Evolutionary conservation across 2,329 filamentous ascomycete species (phyloP).

Genomic region (Metarhizium sp.): DNA sequence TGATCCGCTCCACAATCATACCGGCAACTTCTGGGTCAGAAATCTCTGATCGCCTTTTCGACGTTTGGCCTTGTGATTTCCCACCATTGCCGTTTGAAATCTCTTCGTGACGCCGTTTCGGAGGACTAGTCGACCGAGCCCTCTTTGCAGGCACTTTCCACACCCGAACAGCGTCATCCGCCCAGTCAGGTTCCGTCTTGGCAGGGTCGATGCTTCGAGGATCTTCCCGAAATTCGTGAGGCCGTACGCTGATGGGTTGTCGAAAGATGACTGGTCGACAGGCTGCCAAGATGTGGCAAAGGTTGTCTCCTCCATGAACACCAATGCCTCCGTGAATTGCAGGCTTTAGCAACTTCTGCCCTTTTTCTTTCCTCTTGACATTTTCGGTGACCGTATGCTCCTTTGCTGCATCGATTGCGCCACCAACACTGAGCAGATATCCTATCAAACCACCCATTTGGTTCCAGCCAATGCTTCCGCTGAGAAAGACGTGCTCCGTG

Average conservation of each 20-base stretch:
- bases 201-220: slow-evolving; percentile 19
- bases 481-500: slow-evolving; percentile 71
- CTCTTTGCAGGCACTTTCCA: slow-evolving; percentile 62
- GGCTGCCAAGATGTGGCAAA: slow-evolving; percentile 73
- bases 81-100: slow-evolving; percentile 4
- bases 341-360: slow-evolving; percentile 18
- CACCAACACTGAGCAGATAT: slow-evolving; percentile 75
- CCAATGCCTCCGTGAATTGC: slow-evolving; percentile 33
- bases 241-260: slow-evolving; percentile 64
- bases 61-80: neutral
- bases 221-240: slow-evolving; percentile 55
- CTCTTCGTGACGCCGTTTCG: slow-evolving; percentile 21
- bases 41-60: slow-evolving; percentile 4
- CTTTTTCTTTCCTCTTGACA: slow-evolving; percentile 28
- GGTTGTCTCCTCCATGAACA: slow-evolving; percentile 74
- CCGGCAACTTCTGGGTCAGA: slow-evolving; percentile 22
- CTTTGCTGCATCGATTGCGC: slow-evolving; percentile 43
- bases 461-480: slow-evolving; percentile 66
- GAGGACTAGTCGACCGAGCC: slow-evolving; percentile 23
- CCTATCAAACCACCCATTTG: slow-evolving; percentile 77
- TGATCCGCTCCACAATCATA: slow-evolving; percentile 22
- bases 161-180: slow-evolving; percentile 68
- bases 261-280: slow-evolving; percentile 79
- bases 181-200: slow-evolving; percentile 52
- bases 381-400: slow-evolving; percentile 31